These are phyloP conservation scores for Xerocomellus intermedius DNA, from an alignment of 768 basidiomycete species.

Conservation along the genomic window DNA sequence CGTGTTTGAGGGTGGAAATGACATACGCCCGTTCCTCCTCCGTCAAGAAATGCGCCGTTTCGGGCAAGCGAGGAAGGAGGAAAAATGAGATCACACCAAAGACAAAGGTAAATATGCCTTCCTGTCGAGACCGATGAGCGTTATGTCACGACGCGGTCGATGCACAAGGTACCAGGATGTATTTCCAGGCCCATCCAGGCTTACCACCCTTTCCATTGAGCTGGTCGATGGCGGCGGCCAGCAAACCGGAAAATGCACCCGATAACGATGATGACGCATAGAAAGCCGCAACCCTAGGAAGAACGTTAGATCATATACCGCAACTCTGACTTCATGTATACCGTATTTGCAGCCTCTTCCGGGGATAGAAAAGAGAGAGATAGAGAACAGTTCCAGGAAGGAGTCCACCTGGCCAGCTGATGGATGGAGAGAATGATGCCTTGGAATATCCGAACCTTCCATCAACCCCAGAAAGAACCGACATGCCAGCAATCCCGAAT, in stretches of 20 bases:
- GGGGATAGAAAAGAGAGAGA: constrained; percentile 47
- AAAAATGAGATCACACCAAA: constrained; percentile 53
- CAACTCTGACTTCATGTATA: constrained; percentile 21
- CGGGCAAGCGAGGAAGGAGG: constrained; percentile 45
- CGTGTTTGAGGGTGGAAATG: constrained; percentile 19
- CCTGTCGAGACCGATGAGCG: constrained; percentile 21
- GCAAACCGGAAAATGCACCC: constrained; percentile 58
- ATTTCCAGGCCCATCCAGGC: constrained; percentile 62
- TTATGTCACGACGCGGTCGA: neutral
- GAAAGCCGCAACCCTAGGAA: constrained; percentile 34
- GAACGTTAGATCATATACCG: neutral
- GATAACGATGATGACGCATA: constrained; percentile 43
- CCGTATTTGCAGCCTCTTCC: constrained; percentile 24
- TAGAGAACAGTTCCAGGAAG: constrained; percentile 57
- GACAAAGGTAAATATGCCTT: constrained; percentile 46
- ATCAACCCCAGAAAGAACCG: constrained; percentile 50
- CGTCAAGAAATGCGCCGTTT: constrained; percentile 38
- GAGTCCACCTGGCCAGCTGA: constrained; percentile 42
- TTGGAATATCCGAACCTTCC: constrained; percentile 44
- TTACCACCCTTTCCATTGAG: constrained; percentile 51
- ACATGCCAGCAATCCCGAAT: constrained; percentile 50
- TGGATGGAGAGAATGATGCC: neutral
- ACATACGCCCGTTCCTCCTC: constrained; percentile 49
- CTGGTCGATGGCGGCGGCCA: constrained; percentile 54
- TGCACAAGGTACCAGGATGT: constrained; percentile 39